Evolutionary conservation across 2,329 filamentous ascomycete genomes (phyloP), one percentile per base, ranked within the genome.

Genomic region (Onygena corvina): DNA sequence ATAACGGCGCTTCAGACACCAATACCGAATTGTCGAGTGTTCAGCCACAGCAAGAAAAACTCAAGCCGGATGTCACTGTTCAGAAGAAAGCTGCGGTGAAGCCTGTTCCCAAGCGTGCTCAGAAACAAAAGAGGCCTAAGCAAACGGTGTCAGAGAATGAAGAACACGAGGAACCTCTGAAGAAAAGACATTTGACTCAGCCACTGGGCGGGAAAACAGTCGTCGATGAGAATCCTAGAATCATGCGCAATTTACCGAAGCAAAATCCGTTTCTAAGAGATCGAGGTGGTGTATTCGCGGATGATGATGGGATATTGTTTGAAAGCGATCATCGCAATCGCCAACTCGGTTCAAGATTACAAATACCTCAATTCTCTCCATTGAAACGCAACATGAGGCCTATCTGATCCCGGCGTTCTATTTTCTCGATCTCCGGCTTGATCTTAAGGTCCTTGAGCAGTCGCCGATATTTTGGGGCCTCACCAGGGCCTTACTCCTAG

Each of bases 371-470:
- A 16, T 31, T 46, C 18, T 46, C 44, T 31, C 44, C 44, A 12
- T 46, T 46, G 21, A 46, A 46, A 34, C 44, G 44, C 27, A 46
- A 46, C 9, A 20, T 33, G 29, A 12, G 44, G 21, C 11, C 38
- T 27, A 42, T 20, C 38, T 42, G 27, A 7, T 23, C n/a, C n/a
- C n/a, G n/a, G n/a, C n/a, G n/a, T n/a, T n/a, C n/a, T n/a, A n/a
- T n/a, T n/a, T n/a, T n/a, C n/a, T n/a, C n/a, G n/a, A n/a, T n/a
- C n/a, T n/a, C n/a, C n/a, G n/a, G n/a, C n/a, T n/a, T n/a, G n/a
- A n/a, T n/a, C n/a, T n/a, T n/a, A n/a, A n/a, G n/a, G n/a, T n/a
- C n/a, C n/a, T n/a, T n/a, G n/a, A n/a, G n/a, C n/a, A n/a, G n/a
- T n/a, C n/a, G n/a, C n/a, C n/a, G n/a, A n/a, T n/a, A n/a, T n/a